These are phyloP conservation scores for Ploettnerulaceae sp. DNA, from an alignment of 2,329 filamentous ascomycete species.

Conservation along the genomic window DNA sequence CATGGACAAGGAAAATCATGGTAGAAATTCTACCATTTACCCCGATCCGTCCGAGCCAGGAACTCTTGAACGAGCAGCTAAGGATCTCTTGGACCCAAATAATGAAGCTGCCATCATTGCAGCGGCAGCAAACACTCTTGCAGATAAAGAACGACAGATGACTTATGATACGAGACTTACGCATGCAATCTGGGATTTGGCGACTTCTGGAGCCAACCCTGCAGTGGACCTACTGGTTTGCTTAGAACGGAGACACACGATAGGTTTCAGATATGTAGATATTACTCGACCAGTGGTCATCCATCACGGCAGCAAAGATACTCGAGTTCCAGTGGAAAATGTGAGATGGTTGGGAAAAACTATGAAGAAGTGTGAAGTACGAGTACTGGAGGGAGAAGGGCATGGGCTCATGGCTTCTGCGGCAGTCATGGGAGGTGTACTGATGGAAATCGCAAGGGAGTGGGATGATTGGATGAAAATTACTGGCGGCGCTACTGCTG, in stretches of 20 bases:
- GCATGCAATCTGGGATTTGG: constrained; percentile 89
- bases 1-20: constrained; percentile 32
- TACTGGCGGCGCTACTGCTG: constrained; percentile 38
- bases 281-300: constrained; percentile 89
- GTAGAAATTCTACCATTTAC: constrained; percentile 29
- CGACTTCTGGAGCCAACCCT: constrained; percentile 86
- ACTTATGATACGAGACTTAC: constrained; percentile 83
- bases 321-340: constrained; percentile 89
- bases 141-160: constrained; percentile 66
- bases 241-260: constrained; percentile 81
- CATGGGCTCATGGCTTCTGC: constrained; percentile 96
- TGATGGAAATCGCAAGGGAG: constrained; percentile 90
- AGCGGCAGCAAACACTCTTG: constrained; percentile 55
- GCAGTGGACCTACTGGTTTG: constrained; percentile 91
- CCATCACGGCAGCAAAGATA: constrained; percentile 87
- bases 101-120: constrained; percentile 36
- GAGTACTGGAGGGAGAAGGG: constrained; percentile 84
- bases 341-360: constrained; percentile 90
- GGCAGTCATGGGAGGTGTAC: constrained; percentile 84
- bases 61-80: constrained; percentile 27
- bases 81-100: constrained; percentile 29
- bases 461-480: constrained; percentile 83
- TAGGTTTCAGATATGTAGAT: constrained; percentile 95
- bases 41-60: constrained; percentile 28
- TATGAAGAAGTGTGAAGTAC: constrained; percentile 89